phyloP scores from a whole-genome alignment of 352 stramenopile species.

The Elongisporangium undulatum region DNA sequence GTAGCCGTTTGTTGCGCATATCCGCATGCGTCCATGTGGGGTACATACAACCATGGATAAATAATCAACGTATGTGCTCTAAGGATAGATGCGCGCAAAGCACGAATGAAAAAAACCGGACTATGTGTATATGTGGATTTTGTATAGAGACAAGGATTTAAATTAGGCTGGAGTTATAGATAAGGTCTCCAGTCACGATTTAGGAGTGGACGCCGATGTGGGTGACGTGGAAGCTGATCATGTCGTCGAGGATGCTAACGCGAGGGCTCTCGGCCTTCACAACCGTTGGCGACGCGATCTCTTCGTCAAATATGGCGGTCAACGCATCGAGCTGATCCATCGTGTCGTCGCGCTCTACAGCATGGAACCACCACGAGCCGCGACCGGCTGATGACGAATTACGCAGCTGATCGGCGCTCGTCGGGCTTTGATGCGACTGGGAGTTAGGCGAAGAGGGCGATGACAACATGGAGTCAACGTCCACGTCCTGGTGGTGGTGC shows the following conservation, averaged over 20 bases:
- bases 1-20: background rate
- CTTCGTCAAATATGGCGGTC: conserved; percentile 31
- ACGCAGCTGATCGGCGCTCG: conserved; percentile 13
- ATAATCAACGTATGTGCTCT: background rate
- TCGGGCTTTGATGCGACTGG: background rate
- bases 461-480: conserved; percentile 11
- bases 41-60: background rate
- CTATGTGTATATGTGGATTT: conserved; percentile 10
- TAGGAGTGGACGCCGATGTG: conserved; percentile 11
- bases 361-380: conserved; percentile 2
- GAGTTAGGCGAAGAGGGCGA: conserved; percentile 1
- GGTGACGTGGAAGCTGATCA: conserved; percentile 39
- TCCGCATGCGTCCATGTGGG: background rate
- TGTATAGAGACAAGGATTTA: conserved; percentile 1
- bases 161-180: conserved; percentile 6
- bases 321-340: conserved; percentile 22
- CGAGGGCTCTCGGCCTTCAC: background rate
- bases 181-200: conserved; percentile 1
- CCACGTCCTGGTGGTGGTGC: conserved; percentile 29
- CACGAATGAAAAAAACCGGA: conserved; percentile 10
- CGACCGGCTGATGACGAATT: background rate
- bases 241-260: conserved; percentile 31
- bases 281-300: background rate
- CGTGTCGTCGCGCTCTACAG: conserved; percentile 9
- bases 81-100: background rate